Base-by-base conservation (phyloP, 2,329 filamentous ascomycete genomes). In the Didymella keratinophila region DNA sequence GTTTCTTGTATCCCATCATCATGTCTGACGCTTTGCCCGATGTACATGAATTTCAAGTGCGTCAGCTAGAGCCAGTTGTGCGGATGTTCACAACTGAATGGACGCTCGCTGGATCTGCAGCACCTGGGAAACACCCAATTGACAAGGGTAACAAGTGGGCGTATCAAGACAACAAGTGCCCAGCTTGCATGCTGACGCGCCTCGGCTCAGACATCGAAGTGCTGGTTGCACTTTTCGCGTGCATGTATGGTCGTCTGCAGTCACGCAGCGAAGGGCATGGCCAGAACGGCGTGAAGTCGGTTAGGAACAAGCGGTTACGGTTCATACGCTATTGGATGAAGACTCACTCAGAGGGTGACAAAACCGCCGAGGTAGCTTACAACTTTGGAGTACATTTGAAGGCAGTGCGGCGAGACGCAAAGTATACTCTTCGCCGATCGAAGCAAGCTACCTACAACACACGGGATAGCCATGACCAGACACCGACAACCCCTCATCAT, bases 141-240 rank as follows among this genome's bases (percentile, higher is more conserved):
- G 8, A 54, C 1, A 23, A 55, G 4, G 61, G 59, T 2, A 12
- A 30, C 1, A 65, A 64, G 43, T 76, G 70, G 69, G 14, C 9
- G 1, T 70, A 64, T 20, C 68, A 74, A 34, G 6, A 50, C 4
- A 61, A 71, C 25, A 43, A 56, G 10, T 76, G 73, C 52, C 51
- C 66, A 4, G 72, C 70, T 1, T 76, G 74, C 32, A 69, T 75
- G 44, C 63, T 76, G 10, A 60, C 70, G 10, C 65, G 73, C 0
- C 66, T 76, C 2, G 72, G 71, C 3, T 63, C 62, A 2, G 68
- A 75, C 23, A 28, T 48, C 4, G 28, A 58, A 10, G 69, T 70
- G 3, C 30, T 72, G 1, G 64, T 63, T 25, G 70, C 72, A 7
- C 58, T 75, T 21, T 66, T 72, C 4, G 65, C 66, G 8, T 68